Evolutionary conservation across 331 rosid genomes (phyloP).

Genomic region (Erythrophleum ivorense): DNA sequence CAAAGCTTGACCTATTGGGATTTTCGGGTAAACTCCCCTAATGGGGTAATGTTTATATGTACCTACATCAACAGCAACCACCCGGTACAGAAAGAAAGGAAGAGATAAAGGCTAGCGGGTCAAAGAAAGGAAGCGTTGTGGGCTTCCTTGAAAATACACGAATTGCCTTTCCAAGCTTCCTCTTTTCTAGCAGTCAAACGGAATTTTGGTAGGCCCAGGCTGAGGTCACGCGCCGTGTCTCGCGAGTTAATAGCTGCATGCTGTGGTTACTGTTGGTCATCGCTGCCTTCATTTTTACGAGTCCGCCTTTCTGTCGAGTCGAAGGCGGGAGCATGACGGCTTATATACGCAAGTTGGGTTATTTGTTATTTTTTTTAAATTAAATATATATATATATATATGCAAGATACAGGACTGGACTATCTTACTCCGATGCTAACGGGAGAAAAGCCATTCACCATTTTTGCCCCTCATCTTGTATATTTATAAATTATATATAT

Average conservation of each 20-base stretch:
- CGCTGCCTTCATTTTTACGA: no score
- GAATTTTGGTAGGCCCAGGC: background rate
- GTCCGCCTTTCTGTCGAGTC: no score
- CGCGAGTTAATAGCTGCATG: background rate
- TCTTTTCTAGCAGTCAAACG: background rate
- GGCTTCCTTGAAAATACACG: constrained; percentile 49
- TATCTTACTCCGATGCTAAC: no score
- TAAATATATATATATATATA: no score
- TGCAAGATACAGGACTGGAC: no score
- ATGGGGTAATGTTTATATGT: background rate
- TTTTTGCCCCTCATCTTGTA: no score
- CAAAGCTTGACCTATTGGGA: constrained; percentile 50
- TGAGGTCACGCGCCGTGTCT: background rate
- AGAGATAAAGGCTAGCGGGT: constrained; percentile 47
- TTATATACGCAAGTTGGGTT: no score
- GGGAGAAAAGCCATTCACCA: no score
- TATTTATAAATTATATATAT: no score
- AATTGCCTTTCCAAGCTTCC: background rate
- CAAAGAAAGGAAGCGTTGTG: constrained; percentile 51
- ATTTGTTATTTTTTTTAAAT: no score
- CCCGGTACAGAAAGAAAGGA: background rate
- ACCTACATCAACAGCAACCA: background rate
- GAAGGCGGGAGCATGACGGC: no score
- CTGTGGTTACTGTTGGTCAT: no score
- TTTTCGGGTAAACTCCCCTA: background rate